A percentile compares a stretch with the other conserved stretches of the same genome.
Evolutionary conservation across 2,329 filamentous ascomycete species (phyloP).

Genomic region (Chrysoporthe cubensis): DNA sequence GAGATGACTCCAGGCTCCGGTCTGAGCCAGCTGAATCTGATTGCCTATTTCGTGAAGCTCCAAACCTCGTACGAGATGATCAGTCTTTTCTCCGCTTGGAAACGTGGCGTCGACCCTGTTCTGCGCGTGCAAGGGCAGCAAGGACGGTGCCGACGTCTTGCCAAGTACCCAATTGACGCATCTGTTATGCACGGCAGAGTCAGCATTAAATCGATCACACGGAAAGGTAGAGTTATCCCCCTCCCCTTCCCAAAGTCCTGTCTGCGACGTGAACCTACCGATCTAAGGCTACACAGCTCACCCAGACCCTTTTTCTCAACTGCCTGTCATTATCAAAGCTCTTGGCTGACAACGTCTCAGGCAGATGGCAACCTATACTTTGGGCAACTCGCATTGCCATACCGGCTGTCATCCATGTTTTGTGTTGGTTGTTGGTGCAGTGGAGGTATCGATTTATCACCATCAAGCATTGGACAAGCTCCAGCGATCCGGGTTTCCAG

Average conservation of each 20-base stretch:
- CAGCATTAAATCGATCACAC: neutral
- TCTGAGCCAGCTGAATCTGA: slow-evolving; percentile 21
- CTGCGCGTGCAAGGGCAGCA: slow-evolving; percentile 2
- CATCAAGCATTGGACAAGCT: slow-evolving; percentile 50
- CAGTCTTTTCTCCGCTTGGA: neutral
- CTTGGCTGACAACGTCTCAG: slow-evolving; percentile 39
- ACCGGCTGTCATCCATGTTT: slow-evolving; percentile 54
- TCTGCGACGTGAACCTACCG: neutral
- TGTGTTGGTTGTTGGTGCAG: slow-evolving; percentile 50
- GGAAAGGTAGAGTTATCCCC: neutral
- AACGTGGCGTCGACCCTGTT: too few relatives aligned
- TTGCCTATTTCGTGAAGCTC: slow-evolving; percentile 45
- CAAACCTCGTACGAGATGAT: neutral
- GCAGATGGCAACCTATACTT: slow-evolving; percentile 49
- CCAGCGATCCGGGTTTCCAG: slow-evolving; percentile 48
- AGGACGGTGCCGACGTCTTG: neutral
- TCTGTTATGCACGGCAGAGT: neutral
- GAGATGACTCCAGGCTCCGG: slow-evolving; percentile 14
- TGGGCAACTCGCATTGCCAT: slow-evolving; percentile 52
- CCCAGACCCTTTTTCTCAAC: slow-evolving; percentile 1
- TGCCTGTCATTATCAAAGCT: neutral
- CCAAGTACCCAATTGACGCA: neutral
- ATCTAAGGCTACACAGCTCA: slow-evolving; percentile 16
- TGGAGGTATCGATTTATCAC: slow-evolving; percentile 54
- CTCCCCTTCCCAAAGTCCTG: neutral